phyloP scores from a whole-genome alignment of 768 basidiomycete species.

The Leccinum sublutescens region DNA sequence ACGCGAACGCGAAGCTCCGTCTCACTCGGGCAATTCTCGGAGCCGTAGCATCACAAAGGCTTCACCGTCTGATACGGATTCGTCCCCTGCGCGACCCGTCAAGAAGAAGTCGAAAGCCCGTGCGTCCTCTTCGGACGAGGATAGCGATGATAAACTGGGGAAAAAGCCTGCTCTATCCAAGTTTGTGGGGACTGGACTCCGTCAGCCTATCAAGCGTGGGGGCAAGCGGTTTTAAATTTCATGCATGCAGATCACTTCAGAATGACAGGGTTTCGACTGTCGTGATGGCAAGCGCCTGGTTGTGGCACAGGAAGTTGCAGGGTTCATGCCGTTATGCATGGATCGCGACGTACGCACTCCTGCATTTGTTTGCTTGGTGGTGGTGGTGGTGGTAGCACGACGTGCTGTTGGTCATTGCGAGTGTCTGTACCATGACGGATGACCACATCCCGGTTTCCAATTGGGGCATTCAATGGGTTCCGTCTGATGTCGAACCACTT shows the following conservation, averaged over 20 bases:
- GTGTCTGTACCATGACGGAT: constrained; percentile 3
- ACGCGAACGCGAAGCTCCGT: neutral
- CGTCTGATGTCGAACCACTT: neutral
- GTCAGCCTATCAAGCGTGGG: constrained; percentile 75
- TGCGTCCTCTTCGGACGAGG: constrained; percentile 47
- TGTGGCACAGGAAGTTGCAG: neutral
- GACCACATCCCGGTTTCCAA: neutral
- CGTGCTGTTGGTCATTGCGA: neutral
- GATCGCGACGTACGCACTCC: neutral
- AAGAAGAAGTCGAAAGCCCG: constrained; percentile 51
- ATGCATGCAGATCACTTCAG: neutral
- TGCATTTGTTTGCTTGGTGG: neutral
- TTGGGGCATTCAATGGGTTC: neutral
- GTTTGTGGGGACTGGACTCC: constrained; percentile 45
- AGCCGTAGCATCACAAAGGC: constrained; percentile 25
- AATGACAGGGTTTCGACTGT: neutral
- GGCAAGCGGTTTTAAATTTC: constrained; percentile 65
- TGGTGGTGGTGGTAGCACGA: neutral
- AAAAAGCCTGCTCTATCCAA: constrained; percentile 41
- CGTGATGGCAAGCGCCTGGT: neutral
- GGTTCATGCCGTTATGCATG: constrained; percentile 11
- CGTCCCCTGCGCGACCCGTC: constrained; percentile 49
- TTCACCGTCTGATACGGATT: constrained; percentile 44
- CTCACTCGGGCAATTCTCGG: constrained; percentile 18
- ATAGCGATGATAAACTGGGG: constrained; percentile 57